phyloP scores from a whole-genome alignment of 2,329 filamentous ascomycete genomes.

The Penicillium paneum region DNA sequence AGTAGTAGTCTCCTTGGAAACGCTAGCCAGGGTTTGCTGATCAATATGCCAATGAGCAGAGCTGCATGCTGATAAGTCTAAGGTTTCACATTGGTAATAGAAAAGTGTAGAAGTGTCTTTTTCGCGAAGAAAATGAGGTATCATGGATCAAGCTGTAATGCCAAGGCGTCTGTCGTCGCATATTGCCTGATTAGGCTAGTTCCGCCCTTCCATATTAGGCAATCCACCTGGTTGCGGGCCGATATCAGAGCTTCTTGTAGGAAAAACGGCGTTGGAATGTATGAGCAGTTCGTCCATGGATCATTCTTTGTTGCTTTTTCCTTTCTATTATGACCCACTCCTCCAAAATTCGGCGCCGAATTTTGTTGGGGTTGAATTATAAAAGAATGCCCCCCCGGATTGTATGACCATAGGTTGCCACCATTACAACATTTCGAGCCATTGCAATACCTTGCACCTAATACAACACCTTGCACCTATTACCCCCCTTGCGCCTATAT shows the following conservation, averaged over 20 bases:
- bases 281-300: neutral
- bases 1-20: neutral
- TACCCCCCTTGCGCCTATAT: too few relatives aligned
- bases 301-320: constrained; percentile 2
- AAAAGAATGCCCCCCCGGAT: constrained; percentile 6
- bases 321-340: neutral
- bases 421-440: neutral
- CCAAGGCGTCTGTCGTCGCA: constrained; percentile 14
- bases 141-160: constrained; percentile 6
- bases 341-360: neutral
- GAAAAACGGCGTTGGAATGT: neutral
- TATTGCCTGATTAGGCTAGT: constrained; percentile 22
- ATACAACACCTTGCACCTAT: too few relatives aligned
- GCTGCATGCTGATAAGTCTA: neutral
- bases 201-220: constrained; percentile 13
- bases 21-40: neutral
- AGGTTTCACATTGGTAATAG: neutral
- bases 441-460: too few relatives aligned
- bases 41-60: neutral
- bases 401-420: neutral
- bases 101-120: neutral
- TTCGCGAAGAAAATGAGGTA: neutral
- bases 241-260: constrained; percentile 7
- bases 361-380: constrained; percentile 8
- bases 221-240: constrained; percentile 10